Evolutionary conservation across 768 basidiomycete genomes (phyloP).

Genomic region (Lyophyllum decastes): DNA sequence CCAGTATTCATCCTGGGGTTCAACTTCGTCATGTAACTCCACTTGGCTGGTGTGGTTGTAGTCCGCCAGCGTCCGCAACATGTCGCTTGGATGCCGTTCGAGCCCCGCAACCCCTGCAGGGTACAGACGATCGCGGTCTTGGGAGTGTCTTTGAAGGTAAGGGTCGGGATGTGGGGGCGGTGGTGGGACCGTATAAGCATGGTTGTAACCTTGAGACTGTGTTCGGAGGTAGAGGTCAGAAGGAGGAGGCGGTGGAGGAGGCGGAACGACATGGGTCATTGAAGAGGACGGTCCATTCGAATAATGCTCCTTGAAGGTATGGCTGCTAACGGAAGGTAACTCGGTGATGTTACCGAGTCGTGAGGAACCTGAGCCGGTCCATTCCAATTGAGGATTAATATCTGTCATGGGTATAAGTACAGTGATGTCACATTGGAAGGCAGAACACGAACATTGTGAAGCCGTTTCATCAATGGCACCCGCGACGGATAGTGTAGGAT

Average conservation of each 20-base stretch:
- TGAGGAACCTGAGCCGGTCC: conserved; percentile 14
- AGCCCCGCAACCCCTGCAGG: conserved; percentile 14
- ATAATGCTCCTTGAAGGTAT: conserved; percentile 4
- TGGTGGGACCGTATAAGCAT: conserved; percentile 4
- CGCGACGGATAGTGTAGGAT: neutral
- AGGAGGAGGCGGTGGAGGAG: conserved; percentile 3
- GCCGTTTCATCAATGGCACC: conserved; percentile 1
- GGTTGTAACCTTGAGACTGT: conserved; percentile 2
- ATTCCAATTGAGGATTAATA: conserved; percentile 8
- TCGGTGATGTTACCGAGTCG: conserved; percentile 13
- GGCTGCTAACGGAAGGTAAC: conserved; percentile 1
- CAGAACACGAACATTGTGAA: conserved; percentile 14
- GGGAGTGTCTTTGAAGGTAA: conserved; percentile 2
- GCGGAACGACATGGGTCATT: conserved; percentile 1
- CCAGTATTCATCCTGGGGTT: conserved; percentile 52
- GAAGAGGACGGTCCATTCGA: conserved; percentile 6
- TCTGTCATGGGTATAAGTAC: conserved; percentile 7
- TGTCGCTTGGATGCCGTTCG: conserved; percentile 36
- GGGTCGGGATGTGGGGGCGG: conserved; percentile 3
- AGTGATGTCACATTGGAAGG: neutral
- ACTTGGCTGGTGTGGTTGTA: conserved; percentile 23
- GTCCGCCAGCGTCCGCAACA: conserved; percentile 36
- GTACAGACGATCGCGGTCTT: conserved; percentile 9
- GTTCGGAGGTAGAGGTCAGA: conserved; percentile 5
- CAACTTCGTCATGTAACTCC: conserved; percentile 24